These are phyloP conservation scores for Ogataea degrootiae DNA, from an alignment of 805 yeast genomes.

Conservation along the genomic window DNA sequence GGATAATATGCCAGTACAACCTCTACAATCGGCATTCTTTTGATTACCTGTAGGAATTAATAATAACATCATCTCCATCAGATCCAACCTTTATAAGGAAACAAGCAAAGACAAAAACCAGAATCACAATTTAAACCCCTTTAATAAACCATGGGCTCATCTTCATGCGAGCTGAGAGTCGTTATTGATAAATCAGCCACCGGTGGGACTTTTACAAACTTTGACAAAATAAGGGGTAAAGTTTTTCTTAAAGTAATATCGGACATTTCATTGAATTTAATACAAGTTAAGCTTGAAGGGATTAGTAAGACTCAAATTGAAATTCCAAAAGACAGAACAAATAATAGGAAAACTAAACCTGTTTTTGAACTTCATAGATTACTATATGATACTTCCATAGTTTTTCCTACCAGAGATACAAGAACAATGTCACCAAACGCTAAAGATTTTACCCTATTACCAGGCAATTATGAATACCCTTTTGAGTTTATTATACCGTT, in stretches of 20 bases:
- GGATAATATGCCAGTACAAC: no score
- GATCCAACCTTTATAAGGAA: no score
- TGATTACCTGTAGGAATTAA: no score
- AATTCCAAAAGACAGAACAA: slow-evolving; percentile 21
- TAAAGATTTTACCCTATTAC: slow-evolving; percentile 42
- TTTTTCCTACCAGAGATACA: slow-evolving; percentile 50
- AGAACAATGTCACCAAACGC: slow-evolving; percentile 35
- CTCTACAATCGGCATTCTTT: no score
- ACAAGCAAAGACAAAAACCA: no score
- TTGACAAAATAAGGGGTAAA: slow-evolving; percentile 39
- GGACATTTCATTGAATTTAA: slow-evolving; percentile 39
- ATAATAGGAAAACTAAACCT: slow-evolving; percentile 8
- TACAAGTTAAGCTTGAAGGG: slow-evolving; percentile 52
- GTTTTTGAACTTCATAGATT: slow-evolving; percentile 38
- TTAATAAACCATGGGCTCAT: background rate
- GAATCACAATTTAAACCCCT: no score
- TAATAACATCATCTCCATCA: no score
- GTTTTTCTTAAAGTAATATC: slow-evolving; percentile 36
- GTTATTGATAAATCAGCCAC: slow-evolving; percentile 19
- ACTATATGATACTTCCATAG: slow-evolving; percentile 43
- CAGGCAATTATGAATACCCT: slow-evolving; percentile 48
- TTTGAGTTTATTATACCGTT: slow-evolving; percentile 43
- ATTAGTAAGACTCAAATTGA: slow-evolving; percentile 35
- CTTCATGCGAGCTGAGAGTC: slow-evolving; percentile 13
- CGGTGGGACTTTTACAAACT: slow-evolving; percentile 43